A percentile compares a stretch with the other conserved stretches of the same genome.
Evolutionary conservation across 2,329 filamentous ascomycete genomes (phyloP).

Genomic region (Aureobasidium pullulans): DNA sequence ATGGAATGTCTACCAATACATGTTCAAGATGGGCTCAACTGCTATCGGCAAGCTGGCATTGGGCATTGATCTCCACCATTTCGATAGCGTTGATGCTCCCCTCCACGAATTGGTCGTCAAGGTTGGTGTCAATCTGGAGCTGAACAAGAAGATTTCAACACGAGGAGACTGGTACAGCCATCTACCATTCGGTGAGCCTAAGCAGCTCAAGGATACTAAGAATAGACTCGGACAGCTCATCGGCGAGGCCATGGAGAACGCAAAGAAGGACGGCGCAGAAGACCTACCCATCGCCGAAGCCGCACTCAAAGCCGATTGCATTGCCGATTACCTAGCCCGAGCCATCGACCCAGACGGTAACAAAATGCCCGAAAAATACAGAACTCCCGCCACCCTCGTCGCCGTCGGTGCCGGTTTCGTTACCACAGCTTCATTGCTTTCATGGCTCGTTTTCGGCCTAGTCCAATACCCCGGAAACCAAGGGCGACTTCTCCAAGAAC

Average conservation of each 20-base stretch:
- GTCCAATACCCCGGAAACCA: constrained; percentile 49
- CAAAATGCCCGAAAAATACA: constrained; percentile 40
- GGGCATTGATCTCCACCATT: constrained; percentile 40
- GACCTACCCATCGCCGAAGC: constrained; percentile 32
- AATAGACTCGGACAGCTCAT: constrained; percentile 32
- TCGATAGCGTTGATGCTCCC: constrained; percentile 36
- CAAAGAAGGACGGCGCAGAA: constrained; percentile 25
- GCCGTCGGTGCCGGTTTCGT: constrained; percentile 53
- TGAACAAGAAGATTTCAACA: constrained; percentile 53
- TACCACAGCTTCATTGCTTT: constrained; percentile 51
- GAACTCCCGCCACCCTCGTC: constrained; percentile 40
- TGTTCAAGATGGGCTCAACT: constrained; percentile 42
- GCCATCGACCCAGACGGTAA: constrained; percentile 49
- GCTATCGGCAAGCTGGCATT: constrained; percentile 39
- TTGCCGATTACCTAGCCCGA: constrained; percentile 45
- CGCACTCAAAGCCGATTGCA: constrained; percentile 27
- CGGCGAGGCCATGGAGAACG: constrained; percentile 32
- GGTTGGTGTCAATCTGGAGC: constrained; percentile 44
- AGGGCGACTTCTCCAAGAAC: constrained; percentile 50
- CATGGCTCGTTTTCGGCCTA: constrained; percentile 50
- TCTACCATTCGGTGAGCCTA: constrained; percentile 52
- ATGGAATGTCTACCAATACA: constrained; percentile 44
- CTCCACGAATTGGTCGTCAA: constrained; percentile 44
- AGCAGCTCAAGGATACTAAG: constrained; percentile 31
- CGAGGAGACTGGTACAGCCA: constrained; percentile 49